Conservation (phyloP, 305 asterid species). For the Solanum hybrid region DNA sequence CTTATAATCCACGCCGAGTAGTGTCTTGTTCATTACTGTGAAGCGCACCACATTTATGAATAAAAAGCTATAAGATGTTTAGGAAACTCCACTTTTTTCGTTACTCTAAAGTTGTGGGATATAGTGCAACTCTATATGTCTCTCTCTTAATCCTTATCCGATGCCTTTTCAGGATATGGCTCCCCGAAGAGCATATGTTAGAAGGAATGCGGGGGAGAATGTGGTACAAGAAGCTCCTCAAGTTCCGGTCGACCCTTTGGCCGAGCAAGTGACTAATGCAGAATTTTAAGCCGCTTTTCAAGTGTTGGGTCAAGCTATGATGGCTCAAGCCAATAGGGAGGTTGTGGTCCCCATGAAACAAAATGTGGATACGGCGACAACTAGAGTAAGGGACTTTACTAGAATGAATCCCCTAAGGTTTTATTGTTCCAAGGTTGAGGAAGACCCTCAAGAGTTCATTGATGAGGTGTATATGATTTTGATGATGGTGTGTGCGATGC, state of each 20-base stretch:
- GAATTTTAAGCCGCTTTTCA: background rate
- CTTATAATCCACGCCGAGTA: background rate
- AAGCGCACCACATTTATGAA: background rate
- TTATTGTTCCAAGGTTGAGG: background rate
- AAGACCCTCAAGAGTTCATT: background rate
- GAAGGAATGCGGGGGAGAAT: background rate
- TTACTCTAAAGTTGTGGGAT: background rate
- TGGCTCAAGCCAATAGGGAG: background rate
- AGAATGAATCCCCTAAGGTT: background rate
- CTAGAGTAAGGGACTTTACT: background rate
- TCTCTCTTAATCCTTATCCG: background rate
- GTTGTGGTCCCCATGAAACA: background rate
- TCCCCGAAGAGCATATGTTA: background rate
- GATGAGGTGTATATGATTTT: background rate
- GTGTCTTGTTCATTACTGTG: background rate
- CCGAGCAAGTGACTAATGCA: background rate
- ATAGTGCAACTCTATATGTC: background rate
- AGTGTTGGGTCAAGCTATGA: background rate
- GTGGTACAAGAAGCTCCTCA: background rate
- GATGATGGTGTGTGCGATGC: background rate
- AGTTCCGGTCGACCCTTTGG: background rate
- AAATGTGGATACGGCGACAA: no score
- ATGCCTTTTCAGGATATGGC: background rate
- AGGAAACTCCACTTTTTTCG: background rate
- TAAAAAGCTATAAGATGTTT: background rate